These are phyloP conservation scores for Thelonectria discophora DNA, from an alignment of 2,329 filamentous ascomycete genomes.

Conservation along the genomic window DNA sequence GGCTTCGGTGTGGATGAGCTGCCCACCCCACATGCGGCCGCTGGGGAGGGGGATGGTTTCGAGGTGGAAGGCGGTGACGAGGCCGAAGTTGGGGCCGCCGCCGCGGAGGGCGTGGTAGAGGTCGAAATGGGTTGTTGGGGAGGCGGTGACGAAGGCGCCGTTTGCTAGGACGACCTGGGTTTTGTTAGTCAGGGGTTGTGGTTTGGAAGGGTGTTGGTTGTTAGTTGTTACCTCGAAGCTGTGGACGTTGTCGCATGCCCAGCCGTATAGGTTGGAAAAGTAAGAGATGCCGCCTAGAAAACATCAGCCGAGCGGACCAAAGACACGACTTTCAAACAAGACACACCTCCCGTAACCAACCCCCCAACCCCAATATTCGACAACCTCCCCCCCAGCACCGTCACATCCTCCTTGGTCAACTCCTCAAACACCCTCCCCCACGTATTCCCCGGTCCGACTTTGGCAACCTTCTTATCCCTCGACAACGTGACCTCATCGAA, in stretches of 20 bases:
- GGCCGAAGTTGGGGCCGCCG: constrained; percentile 47
- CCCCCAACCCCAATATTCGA: constrained; percentile 53
- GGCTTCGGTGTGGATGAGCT: constrained; percentile 43
- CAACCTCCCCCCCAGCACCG: constrained; percentile 51
- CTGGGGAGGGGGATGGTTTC: constrained; percentile 16
- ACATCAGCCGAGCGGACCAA: too few relatives aligned
- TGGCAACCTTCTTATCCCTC: constrained; percentile 42
- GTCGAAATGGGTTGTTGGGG: constrained; percentile 44
- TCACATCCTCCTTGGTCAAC: constrained; percentile 46
- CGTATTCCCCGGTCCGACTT: constrained; percentile 49
- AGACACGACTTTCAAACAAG: too few relatives aligned
- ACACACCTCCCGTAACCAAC: constrained; percentile 47
- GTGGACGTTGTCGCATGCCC: constrained; percentile 51
- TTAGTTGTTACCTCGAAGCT: constrained; percentile 38
- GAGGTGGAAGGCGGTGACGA: constrained; percentile 30
- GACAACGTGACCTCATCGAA: constrained; percentile 47
- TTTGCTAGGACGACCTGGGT: constrained; percentile 26
- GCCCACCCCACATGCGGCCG: constrained; percentile 37
- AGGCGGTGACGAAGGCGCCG: constrained; percentile 19
- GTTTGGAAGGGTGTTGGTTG: too few relatives aligned
- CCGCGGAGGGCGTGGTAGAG: constrained; percentile 54
- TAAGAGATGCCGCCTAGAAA: constrained; percentile 56
- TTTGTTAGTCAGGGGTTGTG: background rate
- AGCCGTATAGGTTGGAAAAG: constrained; percentile 51
- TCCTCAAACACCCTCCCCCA: constrained; percentile 52